Conservation (phyloP, 2,329 filamentous ascomycete genomes). For the Fusarium virguliforme region DNA sequence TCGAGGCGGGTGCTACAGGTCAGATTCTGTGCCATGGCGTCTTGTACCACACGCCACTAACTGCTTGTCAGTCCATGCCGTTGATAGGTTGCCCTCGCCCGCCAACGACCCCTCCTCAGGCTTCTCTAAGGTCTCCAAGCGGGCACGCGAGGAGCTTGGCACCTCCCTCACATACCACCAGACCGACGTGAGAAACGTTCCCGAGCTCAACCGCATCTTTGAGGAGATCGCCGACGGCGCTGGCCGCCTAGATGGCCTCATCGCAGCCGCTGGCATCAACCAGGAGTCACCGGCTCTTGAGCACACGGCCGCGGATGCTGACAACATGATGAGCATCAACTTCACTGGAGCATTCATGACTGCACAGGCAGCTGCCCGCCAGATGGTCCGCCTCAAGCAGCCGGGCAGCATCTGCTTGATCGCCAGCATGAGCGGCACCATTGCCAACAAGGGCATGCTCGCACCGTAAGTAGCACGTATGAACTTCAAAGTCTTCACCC, state of each 20-base stretch:
- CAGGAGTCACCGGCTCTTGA: conserved; percentile 88
- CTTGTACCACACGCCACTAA: conserved; percentile 24
- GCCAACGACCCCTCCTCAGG: conserved; percentile 62
- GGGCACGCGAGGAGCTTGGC: conserved; percentile 75
- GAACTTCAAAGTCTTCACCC: background rate
- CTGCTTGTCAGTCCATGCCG: conserved; percentile 71
- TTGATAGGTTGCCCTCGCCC: conserved; percentile 75
- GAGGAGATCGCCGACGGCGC: conserved; percentile 78
- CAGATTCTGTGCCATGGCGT: conserved; percentile 20
- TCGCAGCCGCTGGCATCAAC: conserved; percentile 81
- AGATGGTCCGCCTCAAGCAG: conserved; percentile 74
- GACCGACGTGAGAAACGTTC: conserved; percentile 84
- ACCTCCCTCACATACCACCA: conserved; percentile 81
- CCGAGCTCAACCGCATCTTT: conserved; percentile 77
- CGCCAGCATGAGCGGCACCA: conserved; percentile 78
- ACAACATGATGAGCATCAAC: conserved; percentile 88
- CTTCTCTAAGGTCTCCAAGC: conserved; percentile 76
- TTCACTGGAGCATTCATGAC: conserved; percentile 90
- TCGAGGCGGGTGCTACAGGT: conserved; percentile 84
- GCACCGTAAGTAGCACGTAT: conserved; percentile 67
- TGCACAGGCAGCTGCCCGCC: conserved; percentile 87
- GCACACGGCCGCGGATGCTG: conserved; percentile 81
- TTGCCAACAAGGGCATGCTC: conserved; percentile 75
- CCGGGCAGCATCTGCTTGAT: conserved; percentile 77
- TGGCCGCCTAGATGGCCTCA: conserved; percentile 83